Evolutionary conservation across 768 basidiomycete genomes (phyloP).

Genomic region (Aureoboletus auriporus): DNA sequence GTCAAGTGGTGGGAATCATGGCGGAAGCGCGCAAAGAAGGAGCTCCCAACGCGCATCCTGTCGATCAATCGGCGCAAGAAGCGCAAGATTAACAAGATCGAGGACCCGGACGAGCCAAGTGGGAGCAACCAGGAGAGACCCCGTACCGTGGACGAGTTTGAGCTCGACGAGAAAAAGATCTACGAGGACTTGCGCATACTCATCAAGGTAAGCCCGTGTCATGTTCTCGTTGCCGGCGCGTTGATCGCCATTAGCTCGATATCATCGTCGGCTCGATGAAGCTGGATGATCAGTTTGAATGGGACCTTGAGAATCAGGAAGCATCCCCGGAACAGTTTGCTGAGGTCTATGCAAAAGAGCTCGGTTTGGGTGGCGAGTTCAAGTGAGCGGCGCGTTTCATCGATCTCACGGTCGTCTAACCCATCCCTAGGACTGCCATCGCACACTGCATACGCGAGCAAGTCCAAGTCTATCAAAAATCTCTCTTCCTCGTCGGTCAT

Average conservation of each 20-base stretch:
- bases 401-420: conserved; percentile 9
- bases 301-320: conserved; percentile 81
- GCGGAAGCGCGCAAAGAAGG: conserved; percentile 47
- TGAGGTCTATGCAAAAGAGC: conserved; percentile 76
- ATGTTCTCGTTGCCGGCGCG: background rate
- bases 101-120: conserved; percentile 20
- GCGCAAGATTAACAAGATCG: conserved; percentile 35
- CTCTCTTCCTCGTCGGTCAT: conserved; percentile 86
- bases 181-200: conserved; percentile 89
- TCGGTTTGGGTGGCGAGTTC: conserved; percentile 92
- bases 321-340: conserved; percentile 93
- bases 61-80: conserved; percentile 36
- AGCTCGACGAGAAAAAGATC: conserved; percentile 59
- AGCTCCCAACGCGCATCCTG: conserved; percentile 27
- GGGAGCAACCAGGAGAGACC: conserved; percentile 38
- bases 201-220: conserved; percentile 65
- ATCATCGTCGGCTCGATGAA: conserved; percentile 92
- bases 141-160: conserved; percentile 56
- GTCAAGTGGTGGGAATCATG: conserved; percentile 69
- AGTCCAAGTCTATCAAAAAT: conserved; percentile 87
- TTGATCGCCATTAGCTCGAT: conserved; percentile 63
- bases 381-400: conserved; percentile 46
- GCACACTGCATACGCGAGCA: conserved; percentile 96
- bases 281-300: conserved; percentile 95
- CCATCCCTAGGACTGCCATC: conserved; percentile 75